Percentiles rank a stretch among this genome's conserved stretches.
Evolutionary conservation across 2,329 filamentous ascomycete species (phyloP).

Genomic region (Grosmannia penicillata): DNA sequence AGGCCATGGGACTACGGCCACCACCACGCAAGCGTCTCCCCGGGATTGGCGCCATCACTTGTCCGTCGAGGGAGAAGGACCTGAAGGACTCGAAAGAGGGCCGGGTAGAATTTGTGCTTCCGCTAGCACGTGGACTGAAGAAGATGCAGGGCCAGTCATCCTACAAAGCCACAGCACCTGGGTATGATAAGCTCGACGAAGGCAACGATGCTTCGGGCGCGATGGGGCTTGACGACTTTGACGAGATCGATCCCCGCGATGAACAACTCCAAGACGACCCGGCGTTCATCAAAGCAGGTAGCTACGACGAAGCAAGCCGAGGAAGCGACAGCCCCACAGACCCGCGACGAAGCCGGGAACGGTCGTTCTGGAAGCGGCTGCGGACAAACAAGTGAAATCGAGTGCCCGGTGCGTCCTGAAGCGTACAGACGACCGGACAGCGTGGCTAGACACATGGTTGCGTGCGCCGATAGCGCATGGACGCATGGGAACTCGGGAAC

Average conservation of each 20-base stretch:
- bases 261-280: constrained; percentile 34
- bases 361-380: constrained; percentile 14
- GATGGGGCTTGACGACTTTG: constrained; percentile 15
- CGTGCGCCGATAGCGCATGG: no score
- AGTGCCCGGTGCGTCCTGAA: not conserved
- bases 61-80: constrained; percentile 1
- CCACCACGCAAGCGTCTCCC: constrained; percentile 1
- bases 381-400: constrained; percentile 10
- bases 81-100: constrained; percentile 13
- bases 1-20: constrained; percentile 22
- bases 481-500: no score
- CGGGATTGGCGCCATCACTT: not conserved
- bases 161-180: constrained; percentile 1
- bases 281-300: constrained; percentile 13
- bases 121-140: constrained; percentile 17
- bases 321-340: constrained; percentile 2
- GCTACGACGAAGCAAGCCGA: constrained; percentile 2
- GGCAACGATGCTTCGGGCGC: constrained; percentile 4
- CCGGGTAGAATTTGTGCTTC: constrained; percentile 14
- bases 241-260: constrained; percentile 28
- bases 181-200: constrained; percentile 11
- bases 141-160: constrained; percentile 16
- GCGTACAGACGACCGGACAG: no score
- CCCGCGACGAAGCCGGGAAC: constrained; percentile 8
- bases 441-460: no score